Evolutionary conservation across 441 rosid species (phyloP), one percentile per base, ranked within the genome.

Genomic region (Breynia disticha): DNA sequence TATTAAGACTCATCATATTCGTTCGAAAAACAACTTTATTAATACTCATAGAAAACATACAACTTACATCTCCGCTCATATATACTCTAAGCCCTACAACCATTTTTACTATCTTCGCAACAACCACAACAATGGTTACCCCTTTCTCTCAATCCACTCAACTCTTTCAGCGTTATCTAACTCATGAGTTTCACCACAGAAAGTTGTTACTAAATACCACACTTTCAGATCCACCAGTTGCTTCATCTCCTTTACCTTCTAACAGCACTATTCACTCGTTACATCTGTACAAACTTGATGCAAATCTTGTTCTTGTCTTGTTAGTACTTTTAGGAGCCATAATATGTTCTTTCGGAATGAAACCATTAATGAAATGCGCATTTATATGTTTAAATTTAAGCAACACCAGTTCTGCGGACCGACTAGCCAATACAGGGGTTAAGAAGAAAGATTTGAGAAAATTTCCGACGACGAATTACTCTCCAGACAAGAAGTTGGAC

Each of bases 241-340:
- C 78, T 20, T 53, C 72, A 19, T 48, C 76, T 9, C 68, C 80
- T 51, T 69, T 85, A 3, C 16, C 69, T 1, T 62, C 75, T n/a
- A 24, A 19, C 10, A 62, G n/a, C 17, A 39, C 12, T 57, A 60
- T 18, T 50, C 57, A 50, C 2, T 32, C 75, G 2, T 38, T 64
- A 10, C 60, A 68, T 16, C 38, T 64, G 22, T 68, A 61, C 67
- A 65, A 61, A 56, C 76, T 81, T 37, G 86, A 84, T 52, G 67
- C 82, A 44, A 81, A 79, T 38, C 76, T 77, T 55, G 67, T 81
- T 15, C 75, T 84, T 82, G 73, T 81, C 49, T 72, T 84, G 24
- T 58, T 83, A 41, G 87, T 81, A 55, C 80, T 84, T 18, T 54
- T 84, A 4, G 81, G 86, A 50, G 87, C 84, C 39, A 59, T 81